Evolutionary conservation across 306 rosid genomes (phyloP).

Genomic region (Mimosa pudica): DNA sequence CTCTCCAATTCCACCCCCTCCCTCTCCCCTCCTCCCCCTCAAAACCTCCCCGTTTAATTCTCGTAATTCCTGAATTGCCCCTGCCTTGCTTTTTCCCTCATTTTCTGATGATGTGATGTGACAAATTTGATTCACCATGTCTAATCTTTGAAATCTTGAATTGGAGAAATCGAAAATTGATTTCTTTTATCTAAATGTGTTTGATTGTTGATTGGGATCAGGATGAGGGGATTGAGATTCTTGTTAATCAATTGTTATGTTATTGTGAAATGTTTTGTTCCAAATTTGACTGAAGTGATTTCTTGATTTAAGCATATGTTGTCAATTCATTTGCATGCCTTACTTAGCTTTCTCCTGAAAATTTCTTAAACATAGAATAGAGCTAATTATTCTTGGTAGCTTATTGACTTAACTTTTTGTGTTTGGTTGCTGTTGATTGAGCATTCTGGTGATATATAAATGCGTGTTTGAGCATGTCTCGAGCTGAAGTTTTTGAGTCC

Average conservation of each 20-base stretch:
- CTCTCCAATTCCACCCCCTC: slow-evolving; percentile 13
- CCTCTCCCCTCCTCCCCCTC: too few species aligned
- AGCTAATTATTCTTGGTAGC: background rate
- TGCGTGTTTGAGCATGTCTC: background rate
- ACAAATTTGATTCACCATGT: background rate
- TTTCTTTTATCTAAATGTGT: background rate
- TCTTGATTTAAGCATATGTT: background rate
- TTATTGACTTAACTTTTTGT: background rate
- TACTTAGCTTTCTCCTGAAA: background rate
- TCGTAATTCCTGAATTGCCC: background rate
- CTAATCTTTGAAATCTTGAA: slow-evolving; percentile 5
- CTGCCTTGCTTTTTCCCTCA: background rate
- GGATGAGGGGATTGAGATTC: slow-evolving; percentile 1
- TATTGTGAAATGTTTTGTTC: too few species aligned
- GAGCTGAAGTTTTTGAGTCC: background rate
- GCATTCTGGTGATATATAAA: background rate
- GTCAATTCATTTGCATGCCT: background rate
- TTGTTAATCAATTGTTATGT: background rate
- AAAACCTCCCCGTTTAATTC: slow-evolving; percentile 50
- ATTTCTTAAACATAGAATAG: background rate
- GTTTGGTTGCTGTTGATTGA: background rate
- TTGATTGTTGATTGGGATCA: background rate
- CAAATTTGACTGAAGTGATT: background rate
- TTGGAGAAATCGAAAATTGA: background rate
- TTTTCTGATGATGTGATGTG: too few species aligned